phyloP scores from a whole-genome alignment of 1,284 basidiomycete species.

The Pascua sp. region DNA sequence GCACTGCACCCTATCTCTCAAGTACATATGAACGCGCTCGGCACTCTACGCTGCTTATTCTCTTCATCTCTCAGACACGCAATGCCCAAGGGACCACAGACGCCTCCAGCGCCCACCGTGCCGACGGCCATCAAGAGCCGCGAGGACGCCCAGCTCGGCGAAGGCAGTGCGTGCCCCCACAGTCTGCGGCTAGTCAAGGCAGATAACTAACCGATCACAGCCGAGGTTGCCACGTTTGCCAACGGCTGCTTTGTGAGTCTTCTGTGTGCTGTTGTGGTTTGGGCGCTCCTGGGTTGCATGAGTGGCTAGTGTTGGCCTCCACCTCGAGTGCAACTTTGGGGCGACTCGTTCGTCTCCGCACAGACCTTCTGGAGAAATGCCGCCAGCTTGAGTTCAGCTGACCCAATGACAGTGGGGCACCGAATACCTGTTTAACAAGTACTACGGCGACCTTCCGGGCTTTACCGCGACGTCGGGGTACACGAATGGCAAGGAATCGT shows the following conservation, averaged over 20 bases:
- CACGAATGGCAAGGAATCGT: slow-evolving; percentile 66
- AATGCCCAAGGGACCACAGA: slow-evolving; percentile 27
- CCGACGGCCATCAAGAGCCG: slow-evolving; percentile 46
- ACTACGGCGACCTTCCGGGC: slow-evolving; percentile 58
- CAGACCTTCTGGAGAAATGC: not conserved
- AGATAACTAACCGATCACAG: slow-evolving; percentile 19
- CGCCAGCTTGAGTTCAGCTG: not conserved
- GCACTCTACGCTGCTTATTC: slow-evolving; percentile 3
- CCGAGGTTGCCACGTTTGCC: slow-evolving; percentile 73
- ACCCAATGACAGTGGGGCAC: slow-evolving; percentile 62
- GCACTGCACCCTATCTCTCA: no score
- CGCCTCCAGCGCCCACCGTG: slow-evolving; percentile 48
- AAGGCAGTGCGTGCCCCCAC: slow-evolving; percentile 37
- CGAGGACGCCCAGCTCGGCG: slow-evolving; percentile 33
- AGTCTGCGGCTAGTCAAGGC: not conserved
- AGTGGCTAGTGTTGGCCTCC: no score
- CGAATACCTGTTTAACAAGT: slow-evolving; percentile 79
- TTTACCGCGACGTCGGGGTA: slow-evolving; percentile 74
- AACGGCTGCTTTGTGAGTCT: slow-evolving; percentile 60
- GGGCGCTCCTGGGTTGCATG: no score
- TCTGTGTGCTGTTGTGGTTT: no score
- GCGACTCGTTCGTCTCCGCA: no score
- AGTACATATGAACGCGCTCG: no score
- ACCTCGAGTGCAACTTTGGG: no score
- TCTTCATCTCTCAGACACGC: slow-evolving; percentile 1